phyloP scores from a whole-genome alignment of 2,329 filamentous ascomycete species.

The Huntiella abstrusa region DNA sequence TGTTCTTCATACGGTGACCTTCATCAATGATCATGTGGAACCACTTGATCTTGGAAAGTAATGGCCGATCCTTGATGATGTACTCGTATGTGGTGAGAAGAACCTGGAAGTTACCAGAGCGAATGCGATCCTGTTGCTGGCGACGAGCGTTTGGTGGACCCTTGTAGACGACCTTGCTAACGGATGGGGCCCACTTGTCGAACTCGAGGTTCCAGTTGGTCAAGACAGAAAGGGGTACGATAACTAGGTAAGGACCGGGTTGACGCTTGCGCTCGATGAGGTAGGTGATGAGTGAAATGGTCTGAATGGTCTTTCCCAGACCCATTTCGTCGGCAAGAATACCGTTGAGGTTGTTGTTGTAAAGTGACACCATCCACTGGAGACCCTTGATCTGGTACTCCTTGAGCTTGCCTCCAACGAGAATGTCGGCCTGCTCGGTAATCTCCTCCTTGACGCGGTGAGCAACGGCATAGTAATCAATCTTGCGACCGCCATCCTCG shows the following conservation, averaged over 20 bases:
- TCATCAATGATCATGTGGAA: slow-evolving; percentile 99
- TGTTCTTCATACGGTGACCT: slow-evolving; percentile 99
- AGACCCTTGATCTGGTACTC: slow-evolving; percentile 98
- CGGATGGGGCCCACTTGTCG: slow-evolving; percentile 90
- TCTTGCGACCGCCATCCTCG: slow-evolving; percentile 56
- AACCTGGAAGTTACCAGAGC: slow-evolving; percentile 89
- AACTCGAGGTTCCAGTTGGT: slow-evolving; percentile 99
- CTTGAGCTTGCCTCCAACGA: slow-evolving; percentile 84
- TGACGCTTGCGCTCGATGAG: slow-evolving; percentile 92
- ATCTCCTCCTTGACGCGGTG: slow-evolving; percentile 92
- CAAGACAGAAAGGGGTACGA: slow-evolving; percentile 87
- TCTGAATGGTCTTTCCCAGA: slow-evolving; percentile 98
- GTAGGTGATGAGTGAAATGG: slow-evolving; percentile 92
- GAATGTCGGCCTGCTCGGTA: slow-evolving; percentile 58
- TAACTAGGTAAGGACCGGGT: slow-evolving; percentile 81
- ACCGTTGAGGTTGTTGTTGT: slow-evolving; percentile 99
- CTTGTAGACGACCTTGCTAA: slow-evolving; percentile 86
- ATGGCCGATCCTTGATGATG: slow-evolving; percentile 93
- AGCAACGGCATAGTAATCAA: slow-evolving; percentile 97
- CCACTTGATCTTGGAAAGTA: slow-evolving; percentile 98
- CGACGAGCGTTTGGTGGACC: slow-evolving; percentile 79
- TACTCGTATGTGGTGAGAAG: slow-evolving; percentile 96
- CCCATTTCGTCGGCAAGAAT: slow-evolving; percentile 99
- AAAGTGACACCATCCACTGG: slow-evolving; percentile 98
- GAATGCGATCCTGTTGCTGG: slow-evolving; percentile 80